Percentiles rank a stretch among this genome's conserved stretches.
phyloP scores from a whole-genome alignment of 257 asterid species.

The Solanum bukasovii region DNA sequence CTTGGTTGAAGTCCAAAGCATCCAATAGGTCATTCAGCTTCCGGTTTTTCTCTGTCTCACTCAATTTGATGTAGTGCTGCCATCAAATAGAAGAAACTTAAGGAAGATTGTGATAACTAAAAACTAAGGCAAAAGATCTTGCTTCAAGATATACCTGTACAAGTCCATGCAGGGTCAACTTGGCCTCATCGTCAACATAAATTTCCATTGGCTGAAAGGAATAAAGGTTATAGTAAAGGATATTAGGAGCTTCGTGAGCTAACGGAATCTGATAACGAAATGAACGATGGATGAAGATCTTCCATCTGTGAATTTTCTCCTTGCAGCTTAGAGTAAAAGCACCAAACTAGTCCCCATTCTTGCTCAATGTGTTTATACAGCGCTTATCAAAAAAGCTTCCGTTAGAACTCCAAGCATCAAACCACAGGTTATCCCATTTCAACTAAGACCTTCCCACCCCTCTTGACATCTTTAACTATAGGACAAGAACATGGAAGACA shows the following conservation, averaged over 20 bases:
- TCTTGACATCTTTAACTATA: not conserved
- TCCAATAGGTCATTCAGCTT: conserved; percentile 86
- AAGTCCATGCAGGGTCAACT: conserved; percentile 94
- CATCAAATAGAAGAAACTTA: not conserved
- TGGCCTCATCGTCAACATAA: conserved; percentile 96
- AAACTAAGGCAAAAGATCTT: conserved; percentile 32
- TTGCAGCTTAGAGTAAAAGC: conserved; percentile 22
- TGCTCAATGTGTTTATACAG: conserved; percentile 9
- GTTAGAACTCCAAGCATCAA: not conserved
- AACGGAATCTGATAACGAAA: conserved; percentile 55
- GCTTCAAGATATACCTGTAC: conserved; percentile 46
- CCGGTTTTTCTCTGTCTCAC: conserved; percentile 78
- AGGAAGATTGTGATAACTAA: not conserved
- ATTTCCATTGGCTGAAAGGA: conserved; percentile 97
- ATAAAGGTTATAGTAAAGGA: conserved; percentile 77
- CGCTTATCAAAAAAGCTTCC: not conserved
- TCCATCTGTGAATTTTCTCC: conserved; percentile 48
- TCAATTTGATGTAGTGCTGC: conserved; percentile 96
- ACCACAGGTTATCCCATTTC: not conserved
- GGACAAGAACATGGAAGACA: not conserved
- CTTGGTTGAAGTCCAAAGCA: conserved; percentile 91
- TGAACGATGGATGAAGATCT: conserved; percentile 39
- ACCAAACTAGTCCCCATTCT: conserved; percentile 17
- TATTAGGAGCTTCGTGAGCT: conserved; percentile 75
- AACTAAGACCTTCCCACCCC: not conserved